Conservation (phyloP, 345 rosid genomes). For the Eucalyptus regnans region DNA sequence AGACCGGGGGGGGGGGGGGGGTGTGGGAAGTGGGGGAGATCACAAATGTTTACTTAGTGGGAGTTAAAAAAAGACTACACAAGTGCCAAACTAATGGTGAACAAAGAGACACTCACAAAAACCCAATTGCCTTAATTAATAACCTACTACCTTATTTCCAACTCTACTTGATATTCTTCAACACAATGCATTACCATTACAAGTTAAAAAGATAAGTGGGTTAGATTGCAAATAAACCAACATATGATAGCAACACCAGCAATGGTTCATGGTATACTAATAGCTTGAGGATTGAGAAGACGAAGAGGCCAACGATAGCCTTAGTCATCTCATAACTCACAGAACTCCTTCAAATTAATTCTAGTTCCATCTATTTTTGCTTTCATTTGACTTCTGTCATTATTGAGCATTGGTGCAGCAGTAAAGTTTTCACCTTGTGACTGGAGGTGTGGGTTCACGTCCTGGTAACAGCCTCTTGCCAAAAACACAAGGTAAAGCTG, state of each 20-base stretch:
- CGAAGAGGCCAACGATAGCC: neutral
- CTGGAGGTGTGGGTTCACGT: neutral
- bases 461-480: neutral
- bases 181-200: neutral
- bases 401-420: neutral
- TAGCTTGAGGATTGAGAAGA: neutral
- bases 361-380: neutral
- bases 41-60: neutral
- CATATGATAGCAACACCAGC: neutral
- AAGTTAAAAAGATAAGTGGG: neutral
- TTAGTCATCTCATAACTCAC: neutral
- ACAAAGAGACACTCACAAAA: neutral
- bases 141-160: neutral
- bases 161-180: neutral
- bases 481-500: neutral
- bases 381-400: neutral
- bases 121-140: neutral
- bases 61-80: neutral
- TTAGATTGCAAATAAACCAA: neutral
- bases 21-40: accelerated
- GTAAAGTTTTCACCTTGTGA: neutral
- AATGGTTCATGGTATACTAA: neutral
- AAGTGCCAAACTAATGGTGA: neutral
- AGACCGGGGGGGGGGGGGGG: neutral
- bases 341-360: neutral